Percentiles rank a stretch among this genome's conserved stretches.
phyloP scores from a whole-genome alignment of 2,329 filamentous ascomycete genomes.

The Penicillium psychrosexuale region DNA sequence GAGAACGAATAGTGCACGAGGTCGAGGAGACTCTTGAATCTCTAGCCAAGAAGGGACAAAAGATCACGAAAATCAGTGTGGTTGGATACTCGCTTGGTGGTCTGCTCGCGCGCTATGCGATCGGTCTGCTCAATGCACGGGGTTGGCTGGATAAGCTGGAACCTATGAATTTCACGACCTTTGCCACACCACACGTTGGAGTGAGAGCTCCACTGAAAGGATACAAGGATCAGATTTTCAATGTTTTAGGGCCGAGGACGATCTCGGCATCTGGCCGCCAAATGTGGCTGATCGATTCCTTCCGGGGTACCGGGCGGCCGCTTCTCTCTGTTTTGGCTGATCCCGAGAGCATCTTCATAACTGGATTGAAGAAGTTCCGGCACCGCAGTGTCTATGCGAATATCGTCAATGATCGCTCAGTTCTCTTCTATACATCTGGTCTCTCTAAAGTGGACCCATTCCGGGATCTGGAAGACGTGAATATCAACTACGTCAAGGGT shows the following conservation, averaged over 20 bases:
- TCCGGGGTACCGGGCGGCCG: conserved; percentile 77
- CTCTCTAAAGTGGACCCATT: conserved; percentile 79
- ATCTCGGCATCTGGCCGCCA: conserved; percentile 82
- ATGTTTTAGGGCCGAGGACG: conserved; percentile 76
- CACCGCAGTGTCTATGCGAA: conserved; percentile 79
- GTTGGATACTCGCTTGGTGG: conserved; percentile 89
- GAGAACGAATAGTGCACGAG: conserved; percentile 62
- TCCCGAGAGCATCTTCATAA: conserved; percentile 79
- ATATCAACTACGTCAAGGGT: conserved; percentile 69
- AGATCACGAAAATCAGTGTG: conserved; percentile 78
- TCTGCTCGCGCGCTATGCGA: conserved; percentile 77
- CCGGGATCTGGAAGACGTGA: conserved; percentile 62
- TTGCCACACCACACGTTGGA: conserved; percentile 81
- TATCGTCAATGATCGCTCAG: conserved; percentile 78
- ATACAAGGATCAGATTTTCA: conserved; percentile 67
- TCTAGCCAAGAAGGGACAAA: conserved; percentile 60
- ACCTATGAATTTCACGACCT: conserved; percentile 92
- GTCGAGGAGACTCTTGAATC: conserved; percentile 58
- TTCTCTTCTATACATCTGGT: conserved; percentile 76
- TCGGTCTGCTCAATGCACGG: conserved; percentile 77
- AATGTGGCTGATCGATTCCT: conserved; percentile 81
- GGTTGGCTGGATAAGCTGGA: conserved; percentile 75
- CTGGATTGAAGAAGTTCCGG: conserved; percentile 71
- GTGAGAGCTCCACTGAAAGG: conserved; percentile 67
- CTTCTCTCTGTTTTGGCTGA: conserved; percentile 80